These are phyloP conservation scores for Cyberlindnera subsufficiens DNA, from an alignment of 805 yeast species.

Conservation along the genomic window DNA sequence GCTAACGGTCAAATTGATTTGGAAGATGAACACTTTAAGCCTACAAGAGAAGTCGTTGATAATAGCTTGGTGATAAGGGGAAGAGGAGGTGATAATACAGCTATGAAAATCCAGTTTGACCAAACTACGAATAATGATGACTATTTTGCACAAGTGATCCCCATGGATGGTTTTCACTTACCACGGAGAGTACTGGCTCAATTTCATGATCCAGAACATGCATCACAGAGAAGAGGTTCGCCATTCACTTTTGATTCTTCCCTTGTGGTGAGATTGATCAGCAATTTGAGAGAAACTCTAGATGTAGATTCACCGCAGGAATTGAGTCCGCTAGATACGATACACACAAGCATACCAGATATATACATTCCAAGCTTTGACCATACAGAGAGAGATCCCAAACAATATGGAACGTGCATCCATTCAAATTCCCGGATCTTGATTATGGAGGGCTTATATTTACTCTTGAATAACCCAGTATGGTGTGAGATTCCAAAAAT, in stretches of 20 bases:
- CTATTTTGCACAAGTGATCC: slow-evolving; percentile 40
- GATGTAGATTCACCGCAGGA: slow-evolving; percentile 3
- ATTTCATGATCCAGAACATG: slow-evolving; percentile 50
- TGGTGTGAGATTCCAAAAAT: slow-evolving; percentile 47
- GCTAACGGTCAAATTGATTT: slow-evolving; percentile 4
- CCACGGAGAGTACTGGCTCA: slow-evolving; percentile 40
- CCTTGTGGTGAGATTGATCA: slow-evolving; percentile 8
- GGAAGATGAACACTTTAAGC: slow-evolving; percentile 17
- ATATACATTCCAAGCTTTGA: slow-evolving; percentile 66
- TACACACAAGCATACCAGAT: slow-evolving; percentile 23
- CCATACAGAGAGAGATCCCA: slow-evolving; percentile 71
- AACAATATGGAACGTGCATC: slow-evolving; percentile 43
- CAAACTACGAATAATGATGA: background rate
- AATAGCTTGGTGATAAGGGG: slow-evolving; percentile 15
- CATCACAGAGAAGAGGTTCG: slow-evolving; percentile 70
- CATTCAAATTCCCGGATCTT: slow-evolving; percentile 44
- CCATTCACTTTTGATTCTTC: slow-evolving; percentile 74
- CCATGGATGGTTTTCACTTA: slow-evolving; percentile 79
- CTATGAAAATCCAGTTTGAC: slow-evolving; percentile 11
- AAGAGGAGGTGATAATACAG: slow-evolving; percentile 22
- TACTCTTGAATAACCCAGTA: slow-evolving; percentile 49
- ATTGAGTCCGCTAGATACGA: slow-evolving; percentile 9
- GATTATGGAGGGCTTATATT: slow-evolving; percentile 72
- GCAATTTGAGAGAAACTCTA: slow-evolving; percentile 12
- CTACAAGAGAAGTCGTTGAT: slow-evolving; percentile 6